Conservation (phyloP, 2,329 filamentous ascomycete species). For the Penicillium polonicum region DNA sequence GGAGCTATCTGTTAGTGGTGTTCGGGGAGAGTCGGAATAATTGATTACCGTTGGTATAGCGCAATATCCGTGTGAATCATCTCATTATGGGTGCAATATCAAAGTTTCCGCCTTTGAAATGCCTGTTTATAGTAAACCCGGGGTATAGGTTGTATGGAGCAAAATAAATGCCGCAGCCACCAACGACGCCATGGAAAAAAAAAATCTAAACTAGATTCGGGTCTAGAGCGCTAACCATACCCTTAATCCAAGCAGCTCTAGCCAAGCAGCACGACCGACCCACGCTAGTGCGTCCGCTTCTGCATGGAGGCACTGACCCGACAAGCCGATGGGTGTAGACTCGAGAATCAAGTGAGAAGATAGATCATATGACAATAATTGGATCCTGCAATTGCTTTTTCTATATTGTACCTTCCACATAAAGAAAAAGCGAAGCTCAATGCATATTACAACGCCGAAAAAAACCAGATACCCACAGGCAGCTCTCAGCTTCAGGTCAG, state of each 20-base stretch:
- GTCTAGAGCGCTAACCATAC: neutral
- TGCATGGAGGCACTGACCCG: neutral
- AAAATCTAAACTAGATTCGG: neutral
- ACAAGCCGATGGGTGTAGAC: neutral
- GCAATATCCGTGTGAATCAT: neutral
- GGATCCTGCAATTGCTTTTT: neutral
- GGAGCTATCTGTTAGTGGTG: neutral
- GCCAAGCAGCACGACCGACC: conserved; percentile 4
- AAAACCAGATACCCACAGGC: neutral
- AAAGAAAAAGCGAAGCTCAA: neutral
- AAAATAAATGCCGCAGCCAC: neutral
- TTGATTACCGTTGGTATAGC: conserved; percentile 1
- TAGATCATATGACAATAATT: neutral
- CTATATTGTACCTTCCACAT: neutral
- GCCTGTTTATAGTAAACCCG: neutral
- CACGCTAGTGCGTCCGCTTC: neutral
- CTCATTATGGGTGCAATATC: neutral
- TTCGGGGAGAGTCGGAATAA: neutral
- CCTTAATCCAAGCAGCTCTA: neutral
- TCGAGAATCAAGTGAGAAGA: neutral
- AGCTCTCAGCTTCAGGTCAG: conserved; percentile 8
- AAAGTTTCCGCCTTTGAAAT: neutral
- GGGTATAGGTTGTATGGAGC: neutral
- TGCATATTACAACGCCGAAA: neutral
- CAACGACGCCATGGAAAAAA: neutral